A percentile compares a stretch with the other conserved stretches of the same genome.
These are phyloP conservation scores for Entophlyctis helioformis DNA, from an alignment of 192 early-diverging fungal species.

Conservation along the genomic window DNA sequence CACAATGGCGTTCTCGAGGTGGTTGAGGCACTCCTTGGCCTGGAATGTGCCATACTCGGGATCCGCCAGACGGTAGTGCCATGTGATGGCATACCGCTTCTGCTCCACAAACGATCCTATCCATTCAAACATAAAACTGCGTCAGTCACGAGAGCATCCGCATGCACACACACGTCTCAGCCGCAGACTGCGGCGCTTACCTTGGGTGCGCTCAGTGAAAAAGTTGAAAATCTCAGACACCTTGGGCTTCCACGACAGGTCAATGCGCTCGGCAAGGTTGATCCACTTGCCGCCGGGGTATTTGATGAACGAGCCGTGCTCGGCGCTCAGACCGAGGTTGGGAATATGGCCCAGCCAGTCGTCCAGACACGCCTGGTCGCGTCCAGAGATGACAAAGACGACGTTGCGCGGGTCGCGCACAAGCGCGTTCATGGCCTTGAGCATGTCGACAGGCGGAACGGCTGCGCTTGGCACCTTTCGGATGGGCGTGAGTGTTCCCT, in stretches of 20 bases:
- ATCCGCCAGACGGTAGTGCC: conserved; percentile 94
- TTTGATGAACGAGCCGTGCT: conserved; percentile 91
- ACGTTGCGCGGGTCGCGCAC: conserved; percentile 68
- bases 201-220: conserved; percentile 90
- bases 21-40: conserved; percentile 94
- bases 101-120: conserved; percentile 81
- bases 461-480: conserved; percentile 71
- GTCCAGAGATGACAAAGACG: conserved; percentile 85
- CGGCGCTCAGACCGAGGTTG: conserved; percentile 71
- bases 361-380: conserved; percentile 74
- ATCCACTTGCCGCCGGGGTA: conserved; percentile 61
- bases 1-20: conserved; percentile 79
- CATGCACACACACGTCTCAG: no score
- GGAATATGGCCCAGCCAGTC: conserved; percentile 70
- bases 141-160: no score
- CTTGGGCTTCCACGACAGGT: conserved; percentile 91
- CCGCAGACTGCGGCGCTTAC: no score
- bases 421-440: conserved; percentile 56
- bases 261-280: conserved; percentile 40
- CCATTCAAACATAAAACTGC: not conserved
- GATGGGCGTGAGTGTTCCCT: conserved; percentile 91
- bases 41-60: conserved; percentile 90
- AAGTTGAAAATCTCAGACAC: conserved; percentile 88
- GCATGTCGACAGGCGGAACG: conserved; percentile 69
- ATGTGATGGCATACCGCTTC: conserved; percentile 86